These are phyloP conservation scores for Aspergillus neoniger DNA, from an alignment of 2,329 filamentous ascomycete species.

Conservation along the genomic window DNA sequence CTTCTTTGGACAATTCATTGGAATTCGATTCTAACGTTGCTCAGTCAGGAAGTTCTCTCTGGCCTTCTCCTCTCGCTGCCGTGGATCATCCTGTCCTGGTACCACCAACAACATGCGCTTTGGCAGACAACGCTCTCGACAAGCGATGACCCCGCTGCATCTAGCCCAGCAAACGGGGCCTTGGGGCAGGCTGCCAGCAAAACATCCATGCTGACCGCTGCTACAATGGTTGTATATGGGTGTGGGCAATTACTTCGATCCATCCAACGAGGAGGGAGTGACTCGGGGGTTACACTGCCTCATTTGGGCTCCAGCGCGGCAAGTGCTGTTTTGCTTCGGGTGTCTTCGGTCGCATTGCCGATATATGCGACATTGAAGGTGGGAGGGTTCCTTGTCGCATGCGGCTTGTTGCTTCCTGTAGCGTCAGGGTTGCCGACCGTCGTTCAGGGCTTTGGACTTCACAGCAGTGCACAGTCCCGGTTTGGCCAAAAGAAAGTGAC, in stretches of 20 bases:
- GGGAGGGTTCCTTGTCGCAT: constrained; percentile 55
- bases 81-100: constrained; percentile 43
- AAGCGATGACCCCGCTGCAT: constrained; percentile 9
- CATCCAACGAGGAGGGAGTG: constrained; percentile 4
- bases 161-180: constrained; percentile 12
- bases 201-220: constrained; percentile 32
- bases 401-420: constrained; percentile 52
- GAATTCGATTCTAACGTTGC: neutral
- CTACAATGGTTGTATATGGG: constrained; percentile 36
- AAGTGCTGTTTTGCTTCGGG: constrained; percentile 32
- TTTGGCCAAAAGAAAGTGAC: constrained; percentile 33
- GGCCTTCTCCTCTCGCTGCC: constrained; percentile 47
- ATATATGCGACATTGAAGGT: constrained; percentile 59
- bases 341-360: constrained; percentile 52
- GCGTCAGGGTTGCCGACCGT: constrained; percentile 47
- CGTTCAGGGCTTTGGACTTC: constrained; percentile 15
- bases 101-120: constrained; percentile 30
- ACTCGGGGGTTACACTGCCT: constrained; percentile 19
- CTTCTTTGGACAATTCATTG: neutral
- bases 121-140: constrained; percentile 13
- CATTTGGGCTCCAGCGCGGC: constrained; percentile 18
- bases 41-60: constrained; percentile 51
- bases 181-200: constrained; percentile 26
- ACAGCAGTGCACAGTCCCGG: constrained; percentile 18
- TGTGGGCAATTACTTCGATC: constrained; percentile 27